Percentiles rank a stretch among this genome's conserved stretches.
Conservation (phyloP, 2,329 filamentous ascomycete species). For the Venturia nashicola region DNA sequence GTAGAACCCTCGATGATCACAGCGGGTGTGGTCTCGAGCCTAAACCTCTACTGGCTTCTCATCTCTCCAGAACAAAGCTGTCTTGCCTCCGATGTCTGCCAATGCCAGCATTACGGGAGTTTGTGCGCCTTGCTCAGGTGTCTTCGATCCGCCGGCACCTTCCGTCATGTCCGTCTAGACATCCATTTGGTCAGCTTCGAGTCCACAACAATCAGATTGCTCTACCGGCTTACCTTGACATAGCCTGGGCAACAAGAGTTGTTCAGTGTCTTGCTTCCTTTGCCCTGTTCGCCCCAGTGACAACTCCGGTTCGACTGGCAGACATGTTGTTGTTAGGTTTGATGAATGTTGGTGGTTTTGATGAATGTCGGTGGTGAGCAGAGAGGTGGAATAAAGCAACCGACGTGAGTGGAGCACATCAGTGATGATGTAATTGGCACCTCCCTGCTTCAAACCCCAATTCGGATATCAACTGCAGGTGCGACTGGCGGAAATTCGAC, state of each 20-base stretch:
- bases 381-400: background rate
- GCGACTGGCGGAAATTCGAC: background rate
- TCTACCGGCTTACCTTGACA: background rate
- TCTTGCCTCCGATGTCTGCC: slow-evolving; percentile 23
- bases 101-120: slow-evolving; percentile 33
- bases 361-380: no score
- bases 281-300: slow-evolving; percentile 40
- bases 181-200: slow-evolving; percentile 16
- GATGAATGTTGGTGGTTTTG: background rate
- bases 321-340: slow-evolving; percentile 5
- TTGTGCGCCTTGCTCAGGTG: slow-evolving; percentile 31
- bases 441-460: no score
- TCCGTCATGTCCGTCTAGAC: slow-evolving; percentile 37
- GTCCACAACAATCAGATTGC: background rate
- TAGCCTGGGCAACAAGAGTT: slow-evolving; percentile 6
- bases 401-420: background rate
- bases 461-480: no score
- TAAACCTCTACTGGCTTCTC: slow-evolving; percentile 27
- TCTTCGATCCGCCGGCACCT: slow-evolving; percentile 26
- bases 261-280: no score
- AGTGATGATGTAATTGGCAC: no score
- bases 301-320: slow-evolving; percentile 33
- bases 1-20: background rate
- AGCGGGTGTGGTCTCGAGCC: background rate
- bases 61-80: slow-evolving; percentile 28